These are phyloP conservation scores for Xylaria scruposa DNA, from an alignment of 495 filamentous ascomycete genomes.

Conservation along the genomic window DNA sequence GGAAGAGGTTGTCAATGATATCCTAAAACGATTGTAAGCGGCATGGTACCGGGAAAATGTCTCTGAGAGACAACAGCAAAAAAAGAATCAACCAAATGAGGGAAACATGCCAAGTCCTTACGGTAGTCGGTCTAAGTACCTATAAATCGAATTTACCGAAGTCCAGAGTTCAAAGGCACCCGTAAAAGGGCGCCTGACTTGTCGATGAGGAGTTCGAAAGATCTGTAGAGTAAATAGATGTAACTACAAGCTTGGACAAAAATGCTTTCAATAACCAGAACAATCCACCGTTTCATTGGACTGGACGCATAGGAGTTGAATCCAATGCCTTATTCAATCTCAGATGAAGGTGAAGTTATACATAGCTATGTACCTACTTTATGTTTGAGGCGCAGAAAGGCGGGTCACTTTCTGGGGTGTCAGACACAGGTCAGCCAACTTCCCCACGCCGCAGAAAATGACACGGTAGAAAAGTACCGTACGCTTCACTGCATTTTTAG, in stretches of 20 bases:
- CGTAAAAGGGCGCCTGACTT: background rate
- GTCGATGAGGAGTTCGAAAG: background rate
- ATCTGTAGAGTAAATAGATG: background rate
- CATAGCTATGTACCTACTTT: no score
- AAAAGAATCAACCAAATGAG: background rate
- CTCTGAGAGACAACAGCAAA: background rate
- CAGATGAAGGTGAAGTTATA: no score
- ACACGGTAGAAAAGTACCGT: no score
- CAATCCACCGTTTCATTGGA: background rate
- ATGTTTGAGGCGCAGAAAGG: no score
- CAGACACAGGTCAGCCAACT: no score
- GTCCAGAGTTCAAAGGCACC: background rate
- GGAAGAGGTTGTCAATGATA: constrained; percentile 86
- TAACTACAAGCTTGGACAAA: background rate
- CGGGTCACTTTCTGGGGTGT: no score
- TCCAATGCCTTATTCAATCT: no score
- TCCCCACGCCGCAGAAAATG: no score
- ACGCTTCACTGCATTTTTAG: no score
- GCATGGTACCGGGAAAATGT: background rate
- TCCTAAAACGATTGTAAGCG: constrained; percentile 78
- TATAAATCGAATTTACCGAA: background rate
- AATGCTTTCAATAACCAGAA: background rate
- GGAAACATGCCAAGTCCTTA: background rate
- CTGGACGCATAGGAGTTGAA: background rate
- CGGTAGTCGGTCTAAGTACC: background rate